Evolutionary conservation across 768 basidiomycete genomes (phyloP).

Genomic region (Tephrocybe sp.): DNA sequence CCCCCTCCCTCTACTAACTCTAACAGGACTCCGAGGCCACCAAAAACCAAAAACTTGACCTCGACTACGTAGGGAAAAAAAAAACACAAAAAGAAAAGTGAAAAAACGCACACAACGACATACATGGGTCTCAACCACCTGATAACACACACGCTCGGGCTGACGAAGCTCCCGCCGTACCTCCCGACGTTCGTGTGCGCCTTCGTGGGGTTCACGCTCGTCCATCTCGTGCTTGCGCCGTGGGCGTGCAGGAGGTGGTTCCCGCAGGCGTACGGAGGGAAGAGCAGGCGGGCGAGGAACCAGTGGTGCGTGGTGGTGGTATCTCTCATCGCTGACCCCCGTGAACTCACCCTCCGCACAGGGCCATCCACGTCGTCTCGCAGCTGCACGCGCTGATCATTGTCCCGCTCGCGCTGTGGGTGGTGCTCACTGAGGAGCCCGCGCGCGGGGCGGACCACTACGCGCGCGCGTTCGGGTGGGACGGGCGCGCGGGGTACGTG

Average conservation of each 20-base stretch:
- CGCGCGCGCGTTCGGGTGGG: conserved; percentile 71
- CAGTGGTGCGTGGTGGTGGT: conserved; percentile 50
- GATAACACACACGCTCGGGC: conserved; percentile 33
- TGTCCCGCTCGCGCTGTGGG: conserved; percentile 60
- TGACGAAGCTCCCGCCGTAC: conserved; percentile 55
- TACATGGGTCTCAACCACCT: conserved; percentile 11
- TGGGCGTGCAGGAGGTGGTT: conserved; percentile 45
- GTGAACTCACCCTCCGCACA: conserved; percentile 26
- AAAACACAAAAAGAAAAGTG: too few relatives aligned
- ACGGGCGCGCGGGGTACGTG: conserved; percentile 53
- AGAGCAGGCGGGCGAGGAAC: conserved; percentile 47
- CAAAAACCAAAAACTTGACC: too few relatives aligned
- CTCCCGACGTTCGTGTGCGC: conserved; percentile 54
- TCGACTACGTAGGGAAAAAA: too few relatives aligned
- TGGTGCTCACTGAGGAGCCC: conserved; percentile 36
- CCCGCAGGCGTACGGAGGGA: conserved; percentile 48
- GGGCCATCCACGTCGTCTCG: conserved; percentile 73
- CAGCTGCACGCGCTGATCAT: conserved; percentile 71
- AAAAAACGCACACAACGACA: neutral
- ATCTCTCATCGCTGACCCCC: too few relatives aligned
- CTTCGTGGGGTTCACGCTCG: conserved; percentile 53
- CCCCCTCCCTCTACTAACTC: neutral
- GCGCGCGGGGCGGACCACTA: conserved; percentile 48
- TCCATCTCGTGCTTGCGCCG: conserved; percentile 63
- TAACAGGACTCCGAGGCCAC: neutral